Evolutionary conservation across 1,284 basidiomycete genomes (phyloP), one percentile per base, ranked within the genome.

Genomic region (Singerocomus inundabilis): DNA sequence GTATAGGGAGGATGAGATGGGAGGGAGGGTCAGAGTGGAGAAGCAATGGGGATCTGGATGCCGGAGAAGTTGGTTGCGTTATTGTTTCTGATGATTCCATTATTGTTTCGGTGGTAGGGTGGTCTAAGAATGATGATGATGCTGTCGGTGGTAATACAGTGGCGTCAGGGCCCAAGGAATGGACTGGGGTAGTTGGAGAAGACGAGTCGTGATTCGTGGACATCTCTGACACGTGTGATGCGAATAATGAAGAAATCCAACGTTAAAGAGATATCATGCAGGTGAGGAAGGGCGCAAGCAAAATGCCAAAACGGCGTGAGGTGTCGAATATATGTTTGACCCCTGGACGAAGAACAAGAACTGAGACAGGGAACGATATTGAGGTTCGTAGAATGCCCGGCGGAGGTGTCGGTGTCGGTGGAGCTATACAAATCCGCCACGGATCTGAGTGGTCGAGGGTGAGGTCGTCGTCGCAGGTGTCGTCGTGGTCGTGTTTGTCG

Each of bases 1-100:
- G 75, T 38, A 80, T 67, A 30, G 78, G 78, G 12, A 81, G 69
- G 24, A 76, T 57, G 26, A 77, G 65, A 43, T 68, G 68, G 25
- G 64, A 54, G 16, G 55, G 45, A 15, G 55, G 12, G 49, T 58
- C 57, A 25, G 52, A 49, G 12, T 63, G 55, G 49, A 48, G 61
- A 59, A 56, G 51, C 45, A 66, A 66, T 15, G 59, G 47, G 21
- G 66, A 56, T 45, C 55, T 41, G n/a, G 67, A 61, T 46, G 57
- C 18, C 28, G 51, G 48, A 32, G 54, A 36, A 29, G 53, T 28
- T 15, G 51, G 38, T 32, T 48, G 55, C 21, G 55, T 43, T 56
- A 41, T 48, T 51, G 59, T 48, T 46, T 66, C 56, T 55, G 59
- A 50, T 25, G 46, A 32, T 33, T 61, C 52, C 32, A 53, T 59